Conservation (phyloP, 768 basidiomycete genomes). For the Collybiopsis luxurians region DNA sequence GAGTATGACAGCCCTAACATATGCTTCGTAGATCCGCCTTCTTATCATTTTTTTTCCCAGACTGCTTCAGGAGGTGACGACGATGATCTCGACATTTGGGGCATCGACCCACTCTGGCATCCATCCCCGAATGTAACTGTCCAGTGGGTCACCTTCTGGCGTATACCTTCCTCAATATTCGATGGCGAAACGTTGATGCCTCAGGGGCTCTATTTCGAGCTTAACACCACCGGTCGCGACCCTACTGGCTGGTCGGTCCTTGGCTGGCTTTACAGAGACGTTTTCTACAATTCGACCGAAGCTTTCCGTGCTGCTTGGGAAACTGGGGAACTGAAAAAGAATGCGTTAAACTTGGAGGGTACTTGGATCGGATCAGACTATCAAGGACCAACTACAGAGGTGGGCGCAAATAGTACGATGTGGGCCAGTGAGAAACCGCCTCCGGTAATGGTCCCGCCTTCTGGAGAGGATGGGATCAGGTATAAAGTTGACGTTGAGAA, state of each 20-base stretch:
- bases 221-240: slow-evolving; percentile 20
- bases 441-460: slow-evolving; percentile 16
- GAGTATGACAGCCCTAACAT: slow-evolving; percentile 8
- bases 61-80: slow-evolving; percentile 18
- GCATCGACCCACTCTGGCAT: slow-evolving; percentile 19
- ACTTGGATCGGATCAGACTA: slow-evolving; percentile 18
- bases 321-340: slow-evolving; percentile 15
- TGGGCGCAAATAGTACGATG: neutral
- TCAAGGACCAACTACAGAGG: slow-evolving; percentile 2
- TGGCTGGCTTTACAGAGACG: slow-evolving; percentile 19
- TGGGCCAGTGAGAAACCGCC: slow-evolving; percentile 13
- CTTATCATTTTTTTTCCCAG: slow-evolving; percentile 3
- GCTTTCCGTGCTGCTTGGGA: slow-evolving; percentile 17
- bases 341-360: slow-evolving; percentile 14
- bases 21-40: neutral
- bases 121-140: slow-evolving; percentile 15
- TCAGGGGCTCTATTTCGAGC: slow-evolving; percentile 22
- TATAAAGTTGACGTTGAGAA: neutral
- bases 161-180: slow-evolving; percentile 12
- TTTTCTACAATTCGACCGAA: slow-evolving; percentile 18
- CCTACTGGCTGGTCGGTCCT: slow-evolving; percentile 16
- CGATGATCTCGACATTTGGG: slow-evolving; percentile 19
- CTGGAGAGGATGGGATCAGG: slow-evolving; percentile 5
- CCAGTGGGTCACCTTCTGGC: slow-evolving; percentile 19
- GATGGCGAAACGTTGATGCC: slow-evolving; percentile 19